phyloP scores from a whole-genome alignment of 1,139 yeast species.

The Yamadazyma conglobata region DNA sequence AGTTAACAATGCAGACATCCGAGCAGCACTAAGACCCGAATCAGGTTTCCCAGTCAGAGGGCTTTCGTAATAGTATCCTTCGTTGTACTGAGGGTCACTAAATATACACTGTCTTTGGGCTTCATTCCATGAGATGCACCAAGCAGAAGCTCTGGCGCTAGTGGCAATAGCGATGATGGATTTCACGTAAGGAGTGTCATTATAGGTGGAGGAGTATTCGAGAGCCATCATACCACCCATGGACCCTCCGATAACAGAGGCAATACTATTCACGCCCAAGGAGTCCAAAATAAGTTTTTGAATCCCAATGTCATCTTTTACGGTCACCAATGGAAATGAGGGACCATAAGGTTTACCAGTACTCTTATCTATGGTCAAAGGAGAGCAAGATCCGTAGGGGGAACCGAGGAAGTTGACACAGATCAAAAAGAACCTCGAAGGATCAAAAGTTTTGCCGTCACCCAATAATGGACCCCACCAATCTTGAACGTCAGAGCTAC shows the following conservation, averaged over 20 bases:
- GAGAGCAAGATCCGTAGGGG: constrained; percentile 95
- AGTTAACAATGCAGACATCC: constrained; percentile 94
- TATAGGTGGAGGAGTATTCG: constrained; percentile 72
- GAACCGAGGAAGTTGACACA: constrained; percentile 92
- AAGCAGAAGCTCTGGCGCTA: constrained; percentile 90
- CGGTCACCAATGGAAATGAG: constrained; percentile 87
- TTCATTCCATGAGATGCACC: constrained; percentile 99
- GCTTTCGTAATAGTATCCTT: constrained; percentile 73
- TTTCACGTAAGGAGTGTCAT: constrained; percentile 66
- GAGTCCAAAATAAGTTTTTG: constrained; percentile 74
- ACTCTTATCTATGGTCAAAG: constrained; percentile 69
- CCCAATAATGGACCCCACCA: constrained; percentile 99
- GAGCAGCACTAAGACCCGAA: constrained; percentile 89
- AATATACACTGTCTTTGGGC: constrained; percentile 95
- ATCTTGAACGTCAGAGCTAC: constrained; percentile 90
- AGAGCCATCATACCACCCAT: constrained; percentile 99
- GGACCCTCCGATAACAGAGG: constrained; percentile 91
- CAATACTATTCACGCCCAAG: constrained; percentile 69
- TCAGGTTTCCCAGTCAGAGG: constrained; percentile 66
- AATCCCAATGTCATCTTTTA: constrained; percentile 84
- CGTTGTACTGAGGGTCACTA: constrained; percentile 88
- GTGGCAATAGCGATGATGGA: constrained; percentile 85
- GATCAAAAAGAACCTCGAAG: constrained; percentile 76
- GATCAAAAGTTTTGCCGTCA: constrained; percentile 83
- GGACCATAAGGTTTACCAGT: constrained; percentile 86